A percentile compares a stretch with the other conserved stretches of the same genome.
Conservation (phyloP, 257 asterid species). For the Plantago elongata region DNA sequence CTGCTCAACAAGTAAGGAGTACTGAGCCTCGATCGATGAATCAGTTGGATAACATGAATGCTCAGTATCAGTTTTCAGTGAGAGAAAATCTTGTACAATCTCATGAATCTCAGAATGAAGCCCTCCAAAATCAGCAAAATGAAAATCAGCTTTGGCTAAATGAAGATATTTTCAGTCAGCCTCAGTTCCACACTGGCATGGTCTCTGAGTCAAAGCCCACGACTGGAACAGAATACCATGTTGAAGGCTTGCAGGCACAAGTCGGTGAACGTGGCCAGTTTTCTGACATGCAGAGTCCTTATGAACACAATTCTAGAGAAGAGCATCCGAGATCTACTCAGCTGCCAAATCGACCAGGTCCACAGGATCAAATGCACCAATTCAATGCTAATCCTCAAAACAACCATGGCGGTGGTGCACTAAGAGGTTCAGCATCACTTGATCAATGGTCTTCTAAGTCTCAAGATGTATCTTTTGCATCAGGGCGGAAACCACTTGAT, state of each 20-base stretch:
- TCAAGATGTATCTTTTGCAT: slow-evolving; percentile 48
- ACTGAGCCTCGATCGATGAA: slow-evolving; percentile 45
- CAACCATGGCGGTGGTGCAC: slow-evolving; percentile 42
- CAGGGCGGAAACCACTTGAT: slow-evolving; percentile 42
- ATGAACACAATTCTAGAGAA: slow-evolving; percentile 47
- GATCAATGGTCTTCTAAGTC: slow-evolving; percentile 59
- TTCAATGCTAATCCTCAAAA: slow-evolving; percentile 42
- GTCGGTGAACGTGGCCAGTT: slow-evolving; percentile 55
- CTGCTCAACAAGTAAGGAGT: slow-evolving; percentile 49
- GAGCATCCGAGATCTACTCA: slow-evolving; percentile 54
- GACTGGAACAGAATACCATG: slow-evolving; percentile 40
- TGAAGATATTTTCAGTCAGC: slow-evolving; percentile 50
- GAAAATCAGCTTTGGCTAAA: slow-evolving; percentile 58
- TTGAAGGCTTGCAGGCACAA: slow-evolving; percentile 48
- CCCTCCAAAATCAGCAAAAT: slow-evolving; percentile 59
- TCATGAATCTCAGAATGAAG: slow-evolving; percentile 55
- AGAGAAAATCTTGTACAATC: slow-evolving; percentile 56
- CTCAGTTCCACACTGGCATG: slow-evolving; percentile 48
- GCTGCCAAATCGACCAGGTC: slow-evolving; percentile 46
- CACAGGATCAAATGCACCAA: slow-evolving; percentile 56
- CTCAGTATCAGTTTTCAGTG: slow-evolving; percentile 48
- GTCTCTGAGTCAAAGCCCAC: slow-evolving; percentile 47
- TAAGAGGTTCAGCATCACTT: slow-evolving; percentile 42
- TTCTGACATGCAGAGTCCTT: slow-evolving; percentile 59
- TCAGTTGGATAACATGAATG: slow-evolving; percentile 48